phyloP scores from a whole-genome alignment of 2,329 filamentous ascomycete species.

The Botryotinia convoluta region DNA sequence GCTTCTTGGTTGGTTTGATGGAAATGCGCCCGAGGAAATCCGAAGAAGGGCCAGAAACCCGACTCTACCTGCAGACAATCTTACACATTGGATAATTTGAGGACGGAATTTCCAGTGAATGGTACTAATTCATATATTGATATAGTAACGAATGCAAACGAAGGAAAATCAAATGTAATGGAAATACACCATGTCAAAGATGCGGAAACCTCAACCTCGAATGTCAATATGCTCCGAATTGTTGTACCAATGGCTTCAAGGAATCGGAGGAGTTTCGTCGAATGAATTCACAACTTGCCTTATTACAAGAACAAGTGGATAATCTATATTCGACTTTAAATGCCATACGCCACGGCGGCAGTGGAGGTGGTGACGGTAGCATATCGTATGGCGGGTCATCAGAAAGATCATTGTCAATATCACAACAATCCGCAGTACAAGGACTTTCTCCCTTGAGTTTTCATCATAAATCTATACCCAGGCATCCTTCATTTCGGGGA shows the following conservation, averaged over 20 bases:
- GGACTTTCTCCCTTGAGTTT: constrained; percentile 28
- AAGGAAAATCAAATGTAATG: constrained; percentile 75
- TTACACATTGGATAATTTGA: background rate
- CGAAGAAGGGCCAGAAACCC: background rate
- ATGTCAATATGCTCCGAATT: constrained; percentile 65
- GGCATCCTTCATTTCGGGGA: constrained; percentile 68
- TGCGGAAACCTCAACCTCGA: constrained; percentile 66
- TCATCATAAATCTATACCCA: constrained; percentile 29
- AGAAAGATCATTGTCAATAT: constrained; percentile 34
- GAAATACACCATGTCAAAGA: constrained; percentile 63
- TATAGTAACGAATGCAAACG: constrained; percentile 67
- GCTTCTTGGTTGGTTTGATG: background rate
- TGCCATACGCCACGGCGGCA: constrained; percentile 38
- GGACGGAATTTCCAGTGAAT: background rate
- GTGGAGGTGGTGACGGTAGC: constrained; percentile 6
- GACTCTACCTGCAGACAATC: background rate
- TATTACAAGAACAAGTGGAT: constrained; percentile 81
- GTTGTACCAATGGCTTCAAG: constrained; percentile 76
- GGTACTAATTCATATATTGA: background rate
- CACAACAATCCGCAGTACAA: constrained; percentile 26
- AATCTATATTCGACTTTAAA: constrained; percentile 71
- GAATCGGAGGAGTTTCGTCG: constrained; percentile 88
- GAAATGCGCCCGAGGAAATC: background rate
- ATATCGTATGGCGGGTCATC: constrained; percentile 23
- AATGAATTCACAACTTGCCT: constrained; percentile 70